Base-by-base conservation (phyloP, 116 monocot species). In the Trichopus zeylanicus region DNA sequence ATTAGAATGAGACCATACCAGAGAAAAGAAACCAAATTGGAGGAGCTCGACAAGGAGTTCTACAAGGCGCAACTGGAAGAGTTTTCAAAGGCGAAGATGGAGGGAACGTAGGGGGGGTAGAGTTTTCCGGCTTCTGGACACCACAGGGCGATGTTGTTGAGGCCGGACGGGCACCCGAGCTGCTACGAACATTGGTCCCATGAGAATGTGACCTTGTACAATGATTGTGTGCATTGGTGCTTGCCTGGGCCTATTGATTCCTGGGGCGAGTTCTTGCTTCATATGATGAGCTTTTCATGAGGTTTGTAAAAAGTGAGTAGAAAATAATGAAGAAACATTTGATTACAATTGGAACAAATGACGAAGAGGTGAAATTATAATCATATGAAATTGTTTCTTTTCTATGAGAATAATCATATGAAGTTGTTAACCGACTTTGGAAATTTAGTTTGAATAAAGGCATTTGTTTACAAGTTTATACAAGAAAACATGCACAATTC, bases 141-240 rank as follows among this genome's bases (percentile, higher is more conserved):
- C 70, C 18, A 81, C 81, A 8, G 47, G 13, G 54, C 77, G 38
- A 86, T 82, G 75, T 3, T 72, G 65, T 5, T 75, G 72, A 48
- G 91, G 61, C 83, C 91, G 7, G 91, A 91, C 38, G 89, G 81
- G 26, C 89, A 89, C 26, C 89, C 89, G 18, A 78, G 84, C 47
- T 38, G 70, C 11, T 91, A 91, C 51, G 78, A 68, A 52, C 76
- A 71, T 32, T 58, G 70, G 81, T 65, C 61, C 26, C 51, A 61
- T 18, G 73, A 74, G 59, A 56, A 70, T 4, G 56, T 63, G 31
- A 59, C 61, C 2, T 11, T 90, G 47, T 80, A 79, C 42, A 72
- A 78, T 31, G 82, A 78, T 30, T 85, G 85, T 27, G 80, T 85
- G 46, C 84, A 84, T 52, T 84, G 84, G 80, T 86, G 85, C 37